These are phyloP conservation scores for Candida ovalis DNA, from an alignment of 805 yeast genomes.

Conservation along the genomic window DNA sequence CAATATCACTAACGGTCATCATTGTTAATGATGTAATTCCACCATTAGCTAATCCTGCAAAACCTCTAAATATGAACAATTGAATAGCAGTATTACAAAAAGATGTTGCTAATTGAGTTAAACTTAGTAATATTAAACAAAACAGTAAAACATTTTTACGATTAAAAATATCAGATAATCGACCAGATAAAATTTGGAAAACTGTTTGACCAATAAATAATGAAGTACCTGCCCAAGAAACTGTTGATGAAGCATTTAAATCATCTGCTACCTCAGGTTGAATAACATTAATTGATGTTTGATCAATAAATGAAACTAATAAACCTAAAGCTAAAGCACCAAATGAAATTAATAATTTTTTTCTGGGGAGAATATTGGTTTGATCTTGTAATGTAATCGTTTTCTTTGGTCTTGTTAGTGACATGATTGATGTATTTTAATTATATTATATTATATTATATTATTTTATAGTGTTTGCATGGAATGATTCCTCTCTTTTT, in stretches of 20 bases:
- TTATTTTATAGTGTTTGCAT: too few species aligned
- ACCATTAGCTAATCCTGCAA: slow-evolving; percentile 56
- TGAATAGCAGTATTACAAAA: slow-evolving; percentile 46
- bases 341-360: slow-evolving; percentile 36
- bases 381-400: slow-evolving; percentile 32
- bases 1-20: slow-evolving; percentile 53
- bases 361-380: slow-evolving; percentile 36
- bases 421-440: not conserved
- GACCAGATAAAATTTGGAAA: slow-evolving; percentile 50
- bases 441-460: too few species aligned
- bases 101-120: slow-evolving; percentile 49
- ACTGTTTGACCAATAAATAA: slow-evolving; percentile 46
- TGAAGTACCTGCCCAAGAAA: slow-evolving; percentile 60
- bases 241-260: slow-evolving; percentile 39
- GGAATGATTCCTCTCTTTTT: too few species aligned
- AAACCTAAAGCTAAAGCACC: slow-evolving; percentile 36
- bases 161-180: slow-evolving; percentile 54
- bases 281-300: slow-evolving; percentile 45
- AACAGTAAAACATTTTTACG: slow-evolving; percentile 41
- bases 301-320: slow-evolving; percentile 45
- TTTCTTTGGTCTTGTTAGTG: slow-evolving; percentile 6
- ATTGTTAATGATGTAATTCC: slow-evolving; percentile 48
- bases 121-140: slow-evolving; percentile 36
- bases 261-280: slow-evolving; percentile 46
- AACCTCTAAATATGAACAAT: slow-evolving; percentile 48